Base-by-base conservation (phyloP, 2,329 filamentous ascomycete species). In the Pseudogymnoascus sp. region DNA sequence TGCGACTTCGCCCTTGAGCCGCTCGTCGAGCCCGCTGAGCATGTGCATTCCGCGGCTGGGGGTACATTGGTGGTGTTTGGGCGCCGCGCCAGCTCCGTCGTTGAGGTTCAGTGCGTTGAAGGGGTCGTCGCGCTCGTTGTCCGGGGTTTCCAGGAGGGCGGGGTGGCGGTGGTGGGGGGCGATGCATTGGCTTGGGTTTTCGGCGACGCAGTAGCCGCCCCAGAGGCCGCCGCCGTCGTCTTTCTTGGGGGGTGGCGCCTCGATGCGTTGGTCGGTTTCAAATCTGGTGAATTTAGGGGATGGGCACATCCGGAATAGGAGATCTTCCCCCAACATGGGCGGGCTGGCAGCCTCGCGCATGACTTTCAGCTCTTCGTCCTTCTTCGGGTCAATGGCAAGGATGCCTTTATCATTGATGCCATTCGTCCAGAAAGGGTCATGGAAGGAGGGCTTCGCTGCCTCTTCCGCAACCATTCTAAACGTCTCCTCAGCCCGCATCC, bases 231-330 rank as follows among this genome's bases (percentile, higher is more conserved):
- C 80, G 36, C 81, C 86, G 67, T 84, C 84, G 7, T 79, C 77
- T 66, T 84, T 81, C 64, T 85, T 81, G 68, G 82, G 79, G 76
- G 66, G 77, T 74, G 79, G 76, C 76, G 82, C 73, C 77, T 79
- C 74, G 78, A 72, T 85, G 69, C 78, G 83, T 72, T 92, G 89
- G 64, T 90, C 88, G 0, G 90, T 87, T 72, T 96, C 92, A 71
- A 96, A 89, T 71, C 91, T 87, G 14, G 92, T 96, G 63, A 87
- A 85, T 74, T 93, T 88, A 5, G 93, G 93, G 25, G 93, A 96
- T 8, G 83, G 81, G 73, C 92, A 96, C 73, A 84, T 85, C 36
- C 92, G 90, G 74, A 97, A 96, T 25, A 82, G 80, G 63, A 98
- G 83, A 69, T 96, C 90, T 64, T 81, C 79, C 64, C 93, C 93